Base-by-base conservation (phyloP, 495 filamentous ascomycete genomes). In the Pyronema domesticum region DNA sequence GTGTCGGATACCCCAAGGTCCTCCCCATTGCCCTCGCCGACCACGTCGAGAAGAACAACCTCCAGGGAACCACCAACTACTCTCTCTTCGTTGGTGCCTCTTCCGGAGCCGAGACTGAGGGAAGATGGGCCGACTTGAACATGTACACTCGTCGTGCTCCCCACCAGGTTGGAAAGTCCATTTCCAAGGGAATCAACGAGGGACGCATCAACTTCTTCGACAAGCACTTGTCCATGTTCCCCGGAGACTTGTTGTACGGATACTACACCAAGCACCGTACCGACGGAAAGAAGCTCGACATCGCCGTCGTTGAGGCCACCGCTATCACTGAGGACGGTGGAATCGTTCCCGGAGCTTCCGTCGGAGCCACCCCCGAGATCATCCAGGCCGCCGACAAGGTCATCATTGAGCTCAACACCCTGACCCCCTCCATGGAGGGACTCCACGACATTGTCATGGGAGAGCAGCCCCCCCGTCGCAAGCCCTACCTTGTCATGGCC, bases 161-260 rank as follows among this genome's bases (percentile, higher is more conserved):
- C 45, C 87, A 94, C 68, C 87, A 94, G 63, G 87, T 94, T 58
- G 87, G 87, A 61, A 94, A 94, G 72, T 76, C 83, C 55, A 94
- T 94, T 55, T 75, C 86, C 47, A 89, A 86, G 72, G 86, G 87
- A 2, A 93, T 94, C 69, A 94, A 94, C 65, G 79, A 79, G 57
- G 87, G 86, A 10, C 76, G 80, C 52, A 94, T 94, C 60, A 82
- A 88, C 45, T 94, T 94, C 70, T 94, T 94, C 56, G 87, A 94
- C 65, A 85, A 94, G 70, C 87, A 94, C 72, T 66, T 94, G 60
- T 83, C 79, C 69, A 94, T 93, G 86, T 94, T 94, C 68, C 87
- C 87, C 19, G 78, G 81, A 43, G 87, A 94, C 71, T 70, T 94
- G 58, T 80, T 89, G 53, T 86, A 86, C 64, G 82, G 87, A 52